Evolutionary conservation across 257 asterid species (phyloP).

Genomic region (Henckelia pumila): DNA sequence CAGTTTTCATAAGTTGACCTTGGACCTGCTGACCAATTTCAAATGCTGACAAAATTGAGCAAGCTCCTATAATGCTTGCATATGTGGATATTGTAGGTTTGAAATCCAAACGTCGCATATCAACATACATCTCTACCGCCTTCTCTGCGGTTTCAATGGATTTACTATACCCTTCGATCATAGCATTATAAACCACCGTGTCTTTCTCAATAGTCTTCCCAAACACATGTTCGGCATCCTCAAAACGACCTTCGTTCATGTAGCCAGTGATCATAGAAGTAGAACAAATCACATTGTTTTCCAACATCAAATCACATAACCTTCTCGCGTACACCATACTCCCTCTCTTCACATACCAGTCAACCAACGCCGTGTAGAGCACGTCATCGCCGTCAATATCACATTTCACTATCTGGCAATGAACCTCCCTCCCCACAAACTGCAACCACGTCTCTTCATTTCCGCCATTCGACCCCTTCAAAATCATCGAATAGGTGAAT

Average conservation of each 20-base stretch:
- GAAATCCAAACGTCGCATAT: constrained; percentile 57
- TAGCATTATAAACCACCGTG: constrained; percentile 81
- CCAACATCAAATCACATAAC: constrained; percentile 75
- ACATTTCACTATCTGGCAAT: constrained; percentile 56
- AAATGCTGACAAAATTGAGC: constrained; percentile 63
- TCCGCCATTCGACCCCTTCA: constrained; percentile 57
- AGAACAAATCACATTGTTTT: constrained; percentile 64
- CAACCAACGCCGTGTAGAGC: constrained; percentile 70
- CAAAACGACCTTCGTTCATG: constrained; percentile 54
- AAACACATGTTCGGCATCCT: constrained; percentile 76
- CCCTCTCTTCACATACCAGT: constrained; percentile 69
- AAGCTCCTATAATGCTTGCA: constrained; percentile 86
- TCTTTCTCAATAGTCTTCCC: constrained; percentile 56
- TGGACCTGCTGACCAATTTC: constrained; percentile 79
- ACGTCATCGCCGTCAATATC: constrained; percentile 59
- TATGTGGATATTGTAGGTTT: constrained; percentile 66
- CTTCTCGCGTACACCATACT: constrained; percentile 58
- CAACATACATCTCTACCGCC: constrained; percentile 56
- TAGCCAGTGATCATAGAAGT: constrained; percentile 89
- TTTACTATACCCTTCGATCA: constrained; percentile 95
- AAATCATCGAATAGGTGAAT: constrained; percentile 69
- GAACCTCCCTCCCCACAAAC: constrained; percentile 50
- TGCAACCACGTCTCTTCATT: constrained; percentile 21
- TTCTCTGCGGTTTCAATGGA: constrained; percentile 60
- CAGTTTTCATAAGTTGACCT: constrained; percentile 61